Percentiles rank a stretch among this genome's conserved stretches.
phyloP scores from a whole-genome alignment of 1,284 basidiomycete species.

The Ustilago trichophora region DNA sequence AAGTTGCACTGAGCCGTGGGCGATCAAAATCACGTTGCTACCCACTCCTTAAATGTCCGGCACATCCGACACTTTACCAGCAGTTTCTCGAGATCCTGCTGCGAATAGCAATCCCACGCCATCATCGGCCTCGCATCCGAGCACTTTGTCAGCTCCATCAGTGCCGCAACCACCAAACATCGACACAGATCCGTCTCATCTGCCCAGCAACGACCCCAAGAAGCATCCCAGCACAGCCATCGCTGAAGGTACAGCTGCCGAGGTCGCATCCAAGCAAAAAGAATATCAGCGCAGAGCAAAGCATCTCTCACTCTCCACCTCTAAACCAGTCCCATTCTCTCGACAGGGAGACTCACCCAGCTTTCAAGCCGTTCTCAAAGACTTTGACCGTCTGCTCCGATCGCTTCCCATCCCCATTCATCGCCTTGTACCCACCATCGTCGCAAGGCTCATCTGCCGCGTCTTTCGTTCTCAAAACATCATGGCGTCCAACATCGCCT shows the following conservation, averaged over 20 bases:
- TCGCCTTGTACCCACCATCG: constrained; percentile 47
- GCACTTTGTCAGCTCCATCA: too few species aligned
- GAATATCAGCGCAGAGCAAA: constrained; percentile 42
- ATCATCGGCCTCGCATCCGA: constrained; percentile 6
- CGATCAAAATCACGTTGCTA: too few species aligned
- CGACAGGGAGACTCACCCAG: constrained; percentile 37
- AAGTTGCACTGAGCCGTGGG: too few species aligned
- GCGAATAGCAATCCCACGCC: not conserved
- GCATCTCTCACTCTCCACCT: constrained; percentile 29
- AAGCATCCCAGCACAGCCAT: constrained; percentile 25
- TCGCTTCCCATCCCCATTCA: constrained; percentile 60
- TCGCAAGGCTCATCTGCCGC: constrained; percentile 52
- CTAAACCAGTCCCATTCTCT: constrained; percentile 29
- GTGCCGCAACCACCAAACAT: constrained; percentile 10
- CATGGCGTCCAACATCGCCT: constrained; percentile 65
- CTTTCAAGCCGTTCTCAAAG: constrained; percentile 42
- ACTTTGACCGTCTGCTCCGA: constrained; percentile 53
- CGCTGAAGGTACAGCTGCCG: constrained; percentile 30
- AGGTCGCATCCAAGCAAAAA: constrained; percentile 30
- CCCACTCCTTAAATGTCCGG: constrained; percentile 39
- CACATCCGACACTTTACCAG: constrained; percentile 18
- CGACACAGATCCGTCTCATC: constrained; percentile 24
- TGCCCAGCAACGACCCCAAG: constrained; percentile 36
- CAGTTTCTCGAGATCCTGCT: constrained; percentile 26
- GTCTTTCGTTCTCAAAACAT: constrained; percentile 51